Evolutionary conservation across 352 stramenopile genomes (phyloP), one percentile per base, ranked within the genome.

Genomic region (Elongisporangium undulatum): DNA sequence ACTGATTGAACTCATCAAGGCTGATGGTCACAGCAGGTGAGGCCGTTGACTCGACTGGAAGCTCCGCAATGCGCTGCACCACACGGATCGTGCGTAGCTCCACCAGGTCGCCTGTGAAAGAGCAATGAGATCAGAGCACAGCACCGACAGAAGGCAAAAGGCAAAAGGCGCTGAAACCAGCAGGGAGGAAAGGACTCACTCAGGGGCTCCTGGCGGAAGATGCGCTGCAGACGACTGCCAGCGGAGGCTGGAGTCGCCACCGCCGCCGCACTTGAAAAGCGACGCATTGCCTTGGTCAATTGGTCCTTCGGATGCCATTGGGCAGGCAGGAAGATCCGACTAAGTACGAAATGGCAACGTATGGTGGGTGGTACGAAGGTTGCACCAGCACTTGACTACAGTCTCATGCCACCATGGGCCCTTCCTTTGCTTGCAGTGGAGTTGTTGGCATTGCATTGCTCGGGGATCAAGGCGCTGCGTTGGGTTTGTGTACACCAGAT

Each of bases 21-120:
- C 74, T 55, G n/a, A 19, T 59, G 29, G 29, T 15, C 29, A 13
- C 34, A 80, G 59, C 20, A 20, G 41, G 45, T 41, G 39, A n/a
- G 62, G 62, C n/a, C 51, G 50, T 55, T 66, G 62, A 21, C 69
- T 58, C 34, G 60, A 21, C 6, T 59, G 67, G 39, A 81, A 62
- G 74, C 34, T 79, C 74, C 51, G 72, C 66, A 20, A 89, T 62
- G 2, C 69, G 75, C 63, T 89, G 74, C 58, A 88, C 77, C 7
- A 71, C 59, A 26, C 66, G 23, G 45, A 91, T 73, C 62, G 79
- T 86, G 53, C 71, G 67, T 49, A 91, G 72, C 70, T 91, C 82
- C 50, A 66, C 57, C 5, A 89, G 49, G 20, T 84, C 71, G 49
- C 77, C 77, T 78, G 34, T 23, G 6, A n/a, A 38, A 15, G 49